These are phyloP conservation scores for Monosporascus sp. DNA, from an alignment of 2,329 filamentous ascomycete genomes.

Conservation along the genomic window DNA sequence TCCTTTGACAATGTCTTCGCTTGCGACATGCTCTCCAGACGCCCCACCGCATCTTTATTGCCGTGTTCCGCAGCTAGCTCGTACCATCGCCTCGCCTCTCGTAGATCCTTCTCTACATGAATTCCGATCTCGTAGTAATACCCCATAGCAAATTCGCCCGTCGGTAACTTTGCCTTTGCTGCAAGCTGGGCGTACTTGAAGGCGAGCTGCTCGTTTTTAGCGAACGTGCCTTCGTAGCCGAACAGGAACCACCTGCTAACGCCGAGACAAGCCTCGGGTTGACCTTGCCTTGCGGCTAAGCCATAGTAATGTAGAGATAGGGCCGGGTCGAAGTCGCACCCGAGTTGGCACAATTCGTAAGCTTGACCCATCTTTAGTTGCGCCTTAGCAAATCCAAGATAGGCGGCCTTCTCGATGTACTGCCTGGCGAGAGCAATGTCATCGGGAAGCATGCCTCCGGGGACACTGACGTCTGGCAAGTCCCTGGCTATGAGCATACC, in stretches of 20 bases:
- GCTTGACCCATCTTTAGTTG: conserved; percentile 96
- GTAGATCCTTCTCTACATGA: conserved; percentile 75
- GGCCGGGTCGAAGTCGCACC: conserved; percentile 90
- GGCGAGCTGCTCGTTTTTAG: conserved; percentile 92
- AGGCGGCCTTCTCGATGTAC: conserved; percentile 95
- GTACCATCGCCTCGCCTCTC: conserved; percentile 85
- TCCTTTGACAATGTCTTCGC: conserved; percentile 80
- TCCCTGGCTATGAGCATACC: conserved; percentile 92
- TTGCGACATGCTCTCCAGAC: conserved; percentile 78
- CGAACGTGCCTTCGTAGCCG: conserved; percentile 84
- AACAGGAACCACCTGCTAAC: conserved; percentile 99
- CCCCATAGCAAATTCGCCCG: conserved; percentile 92
- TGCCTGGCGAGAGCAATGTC: conserved; percentile 71
- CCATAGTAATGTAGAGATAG: conserved; percentile 95
- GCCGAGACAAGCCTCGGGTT: conserved; percentile 88
- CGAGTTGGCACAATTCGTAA: conserved; percentile 88
- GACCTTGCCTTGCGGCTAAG: conserved; percentile 84
- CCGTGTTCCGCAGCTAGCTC: conserved; percentile 82
- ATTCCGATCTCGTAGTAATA: conserved; percentile 98
- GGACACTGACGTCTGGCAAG: conserved; percentile 82
- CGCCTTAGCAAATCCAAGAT: conserved; percentile 90
- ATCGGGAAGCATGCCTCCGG: conserved; percentile 61
- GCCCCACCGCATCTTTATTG: conserved; percentile 78
- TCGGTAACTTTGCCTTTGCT: conserved; percentile 73
- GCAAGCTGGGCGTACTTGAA: conserved; percentile 88